Evolutionary conservation across 2,329 filamentous ascomycete species (phyloP), one percentile per base, ranked within the genome.

Genomic region (Zelopaecilomyces penicillatus): DNA sequence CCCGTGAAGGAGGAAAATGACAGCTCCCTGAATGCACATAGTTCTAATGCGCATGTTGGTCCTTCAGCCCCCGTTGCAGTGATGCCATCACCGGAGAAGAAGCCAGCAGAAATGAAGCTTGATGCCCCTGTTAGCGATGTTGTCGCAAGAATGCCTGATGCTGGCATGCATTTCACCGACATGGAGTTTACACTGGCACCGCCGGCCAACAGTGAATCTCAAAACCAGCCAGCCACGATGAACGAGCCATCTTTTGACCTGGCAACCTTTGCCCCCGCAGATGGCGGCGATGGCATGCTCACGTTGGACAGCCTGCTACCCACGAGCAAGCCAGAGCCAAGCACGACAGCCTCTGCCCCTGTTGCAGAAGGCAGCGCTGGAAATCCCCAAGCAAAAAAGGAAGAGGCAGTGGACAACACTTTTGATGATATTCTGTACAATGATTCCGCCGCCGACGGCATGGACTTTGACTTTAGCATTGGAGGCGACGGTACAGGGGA

Each of bases 161-260:
- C 43, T 9, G 67, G 70, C 42, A 63, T 71, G 6, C 70, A 70
- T 49, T 79, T 78, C 52, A 78, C 75, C 10, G 66, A 78, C 50
- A 78, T 78, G 73, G 68, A 74, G 32, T 79, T 79, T 50, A 69
- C 72, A 0, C 62, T 78, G 4, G 75, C 71, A 2, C 70, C 74
- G 1, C 70, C 74, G 1, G 50, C 66, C 6, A 63, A 59, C 40
- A 58, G 58, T 45, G 59, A 57, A 50, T 39, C 49, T 28, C 51
- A 63, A 19, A 51, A 44, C 30, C 56, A 60, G 37, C 47, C 55
- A 11, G 44, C 44, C 30, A 33, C 52, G 29, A 54, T 51, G 19
- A 57, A 59, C 44, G 69, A 69, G 45, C 57, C 64, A 5, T 62
- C 67, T 4, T 74, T 75, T 51, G 72, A 75, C 43, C 57, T 73